Conservation (phyloP, 2,329 filamentous ascomycete genomes). For the Rasamsonia emersonii region DNA sequence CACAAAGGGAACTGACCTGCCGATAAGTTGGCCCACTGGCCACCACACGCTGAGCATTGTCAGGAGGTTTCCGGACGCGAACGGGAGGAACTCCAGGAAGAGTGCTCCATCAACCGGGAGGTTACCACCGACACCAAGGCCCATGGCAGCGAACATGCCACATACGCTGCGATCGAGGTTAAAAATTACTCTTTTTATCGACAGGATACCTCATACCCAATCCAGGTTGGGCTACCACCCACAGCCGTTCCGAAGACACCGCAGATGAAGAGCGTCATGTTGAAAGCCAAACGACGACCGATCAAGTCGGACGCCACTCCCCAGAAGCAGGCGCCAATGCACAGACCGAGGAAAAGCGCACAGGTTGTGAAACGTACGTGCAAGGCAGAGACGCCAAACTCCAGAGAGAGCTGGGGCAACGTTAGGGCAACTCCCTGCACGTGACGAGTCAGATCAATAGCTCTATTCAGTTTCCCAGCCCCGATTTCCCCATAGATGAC, state of each 20-base stretch:
- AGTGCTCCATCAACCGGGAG: slow-evolving; percentile 70
- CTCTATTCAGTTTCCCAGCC: no score
- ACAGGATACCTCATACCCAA: slow-evolving; percentile 26
- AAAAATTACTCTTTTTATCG: background rate
- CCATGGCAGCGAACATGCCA: slow-evolving; percentile 52
- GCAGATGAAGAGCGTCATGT: slow-evolving; percentile 66
- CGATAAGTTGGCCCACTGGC: slow-evolving; percentile 70
- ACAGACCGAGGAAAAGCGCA: slow-evolving; percentile 66
- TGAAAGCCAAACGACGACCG: slow-evolving; percentile 73
- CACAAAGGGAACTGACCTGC: slow-evolving; percentile 27
- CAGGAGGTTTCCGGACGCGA: slow-evolving; percentile 62
- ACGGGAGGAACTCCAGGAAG: slow-evolving; percentile 76
- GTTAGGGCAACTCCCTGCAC: slow-evolving; percentile 64
- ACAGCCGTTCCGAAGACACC: slow-evolving; percentile 64
- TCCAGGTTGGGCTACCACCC: slow-evolving; percentile 61
- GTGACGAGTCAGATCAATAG: slow-evolving; percentile 13
- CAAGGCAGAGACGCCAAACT: slow-evolving; percentile 63
- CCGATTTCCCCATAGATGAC: no score
- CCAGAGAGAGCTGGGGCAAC: slow-evolving; percentile 62
- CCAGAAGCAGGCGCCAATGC: slow-evolving; percentile 71
- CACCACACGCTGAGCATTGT: slow-evolving; percentile 82
- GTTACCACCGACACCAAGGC: slow-evolving; percentile 66
- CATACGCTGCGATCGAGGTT: slow-evolving; percentile 39
- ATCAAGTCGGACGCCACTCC: slow-evolving; percentile 69
- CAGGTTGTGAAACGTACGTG: slow-evolving; percentile 73